Percentiles rank a stretch among this genome's conserved stretches.
These are phyloP conservation scores for Trichoderma koningiopsis DNA, from an alignment of 2,329 filamentous ascomycete genomes.

Conservation along the genomic window DNA sequence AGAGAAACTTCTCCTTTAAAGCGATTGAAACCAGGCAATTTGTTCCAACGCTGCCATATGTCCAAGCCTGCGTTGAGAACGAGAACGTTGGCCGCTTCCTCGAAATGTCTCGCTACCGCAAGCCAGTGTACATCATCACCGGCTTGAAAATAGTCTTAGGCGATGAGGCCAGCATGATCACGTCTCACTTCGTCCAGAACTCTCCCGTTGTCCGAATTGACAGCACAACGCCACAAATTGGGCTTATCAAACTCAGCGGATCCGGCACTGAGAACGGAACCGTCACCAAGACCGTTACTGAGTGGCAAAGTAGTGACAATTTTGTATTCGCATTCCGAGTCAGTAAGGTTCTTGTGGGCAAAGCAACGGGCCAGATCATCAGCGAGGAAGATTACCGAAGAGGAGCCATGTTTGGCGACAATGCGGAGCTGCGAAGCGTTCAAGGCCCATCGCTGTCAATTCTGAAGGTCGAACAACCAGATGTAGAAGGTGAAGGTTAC, in stretches of 20 bases:
- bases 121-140: background rate
- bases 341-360: background rate
- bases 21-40: background rate
- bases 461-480: background rate
- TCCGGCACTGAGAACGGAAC: background rate
- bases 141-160: background rate
- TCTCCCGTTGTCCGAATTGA: background rate
- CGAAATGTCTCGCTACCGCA: background rate
- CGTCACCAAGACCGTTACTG: background rate
- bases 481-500: background rate
- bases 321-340: background rate
- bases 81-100: background rate
- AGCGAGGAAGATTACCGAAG: background rate
- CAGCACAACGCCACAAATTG: background rate
- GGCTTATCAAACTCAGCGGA: background rate
- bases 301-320: background rate
- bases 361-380: background rate
- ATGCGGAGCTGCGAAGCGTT: background rate
- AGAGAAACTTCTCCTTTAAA: background rate
- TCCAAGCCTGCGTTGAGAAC: background rate
- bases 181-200: background rate
- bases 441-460: background rate
- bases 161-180: background rate
- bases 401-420: background rate
- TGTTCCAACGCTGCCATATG: background rate